Evolutionary conservation across 805 yeast genomes (phyloP).

Genomic region (Tetrapisispora taiwanensis): DNA sequence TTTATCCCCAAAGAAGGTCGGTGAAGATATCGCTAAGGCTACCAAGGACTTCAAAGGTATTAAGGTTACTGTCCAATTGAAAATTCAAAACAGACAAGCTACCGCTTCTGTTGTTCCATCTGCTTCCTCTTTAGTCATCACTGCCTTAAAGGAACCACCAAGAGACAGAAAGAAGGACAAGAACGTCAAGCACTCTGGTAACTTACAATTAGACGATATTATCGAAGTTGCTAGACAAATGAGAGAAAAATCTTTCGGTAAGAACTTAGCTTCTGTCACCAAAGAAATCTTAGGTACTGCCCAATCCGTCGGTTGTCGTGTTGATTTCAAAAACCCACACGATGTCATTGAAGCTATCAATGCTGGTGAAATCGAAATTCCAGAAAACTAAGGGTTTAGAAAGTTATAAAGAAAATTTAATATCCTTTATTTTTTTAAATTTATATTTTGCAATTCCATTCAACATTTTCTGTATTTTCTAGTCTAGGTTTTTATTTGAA

Average conservation of each 20-base stretch:
- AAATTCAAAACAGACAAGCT: conserved; percentile 99
- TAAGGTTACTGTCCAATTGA: conserved; percentile 96
- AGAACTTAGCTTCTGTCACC: conserved; percentile 90
- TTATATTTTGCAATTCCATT: conserved; percentile 3
- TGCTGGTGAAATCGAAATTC: conserved; percentile 89
- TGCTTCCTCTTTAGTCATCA: conserved; percentile 96
- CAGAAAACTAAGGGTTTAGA: conserved; percentile 24
- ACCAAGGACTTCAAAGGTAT: conserved; percentile 98
- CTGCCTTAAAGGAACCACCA: conserved; percentile 99
- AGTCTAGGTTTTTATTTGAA: conserved; percentile 4
- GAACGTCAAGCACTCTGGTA: conserved; percentile 99
- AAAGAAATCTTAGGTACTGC: conserved; percentile 99
- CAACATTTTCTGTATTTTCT: conserved; percentile 5
- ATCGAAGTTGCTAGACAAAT: conserved; percentile 94
- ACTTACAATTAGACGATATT: conserved; percentile 94
- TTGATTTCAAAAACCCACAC: conserved; percentile 98
- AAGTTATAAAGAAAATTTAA: conserved; percentile 1
- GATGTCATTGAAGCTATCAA: conserved; percentile 96
- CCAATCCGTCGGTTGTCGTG: conserved; percentile 99
- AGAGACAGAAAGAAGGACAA: conserved; percentile 99
- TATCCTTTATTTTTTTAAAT: conserved; percentile 3
- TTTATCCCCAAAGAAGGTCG: conserved; percentile 99
- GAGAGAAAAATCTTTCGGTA: conserved; percentile 97
- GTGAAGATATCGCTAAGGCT: conserved; percentile 99
- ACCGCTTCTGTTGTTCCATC: conserved; percentile 97